phyloP scores from a whole-genome alignment of 1,139 yeast species.

The Suhomyces ambrosiae region DNA sequence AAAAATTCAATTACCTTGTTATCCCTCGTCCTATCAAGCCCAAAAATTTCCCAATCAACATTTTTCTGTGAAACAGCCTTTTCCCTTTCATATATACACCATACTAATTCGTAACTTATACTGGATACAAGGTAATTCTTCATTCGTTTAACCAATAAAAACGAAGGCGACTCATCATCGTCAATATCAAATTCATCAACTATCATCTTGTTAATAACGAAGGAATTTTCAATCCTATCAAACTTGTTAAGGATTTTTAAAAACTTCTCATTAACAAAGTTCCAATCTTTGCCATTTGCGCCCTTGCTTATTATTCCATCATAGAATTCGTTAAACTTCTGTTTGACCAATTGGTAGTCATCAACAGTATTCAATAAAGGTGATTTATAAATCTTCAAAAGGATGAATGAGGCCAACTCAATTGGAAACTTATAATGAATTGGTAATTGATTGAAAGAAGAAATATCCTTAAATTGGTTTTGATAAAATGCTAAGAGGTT shows the following conservation, averaged over 20 bases:
- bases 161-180: constrained; percentile 17
- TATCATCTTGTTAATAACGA: constrained; percentile 11
- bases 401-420: constrained; percentile 36
- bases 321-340: constrained; percentile 32
- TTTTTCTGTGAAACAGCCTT: constrained; percentile 10
- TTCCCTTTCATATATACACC: constrained; percentile 39
- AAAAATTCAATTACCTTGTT: constrained; percentile 27
- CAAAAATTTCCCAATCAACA: constrained; percentile 35
- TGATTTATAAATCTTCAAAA: constrained; percentile 40
- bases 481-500: constrained; percentile 28
- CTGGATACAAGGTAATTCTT: constrained; percentile 43
- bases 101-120: constrained; percentile 44
- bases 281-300: constrained; percentile 23
- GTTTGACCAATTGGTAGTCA: constrained; percentile 36
- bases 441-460: constrained; percentile 39
- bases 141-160: constrained; percentile 39
- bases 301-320: constrained; percentile 15
- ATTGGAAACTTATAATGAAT: constrained; percentile 45
- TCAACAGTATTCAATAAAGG: constrained; percentile 35
- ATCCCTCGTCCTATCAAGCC: constrained; percentile 24
- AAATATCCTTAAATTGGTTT: constrained; percentile 24
- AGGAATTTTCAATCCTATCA: constrained; percentile 22
- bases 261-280: constrained; percentile 29
- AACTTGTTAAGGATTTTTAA: constrained; percentile 35
- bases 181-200: constrained; percentile 1